A percentile compares a stretch with the other conserved stretches of the same genome.
phyloP scores from a whole-genome alignment of 225 moss, liverwort and hornwort species.

The Polytrichum commune region DNA sequence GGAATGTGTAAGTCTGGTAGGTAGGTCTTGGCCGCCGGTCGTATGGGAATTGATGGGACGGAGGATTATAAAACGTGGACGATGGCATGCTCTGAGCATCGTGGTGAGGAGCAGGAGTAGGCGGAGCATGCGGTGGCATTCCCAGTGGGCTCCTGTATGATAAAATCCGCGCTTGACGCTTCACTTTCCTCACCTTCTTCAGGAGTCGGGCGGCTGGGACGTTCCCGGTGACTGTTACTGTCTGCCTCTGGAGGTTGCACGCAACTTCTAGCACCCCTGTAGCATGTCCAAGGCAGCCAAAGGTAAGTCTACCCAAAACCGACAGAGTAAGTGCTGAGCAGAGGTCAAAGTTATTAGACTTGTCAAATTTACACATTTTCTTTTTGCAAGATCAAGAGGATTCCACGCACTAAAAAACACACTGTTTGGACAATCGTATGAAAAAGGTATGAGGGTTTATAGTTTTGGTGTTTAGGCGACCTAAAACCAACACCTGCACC shows the following conservation, averaged over 20 bases:
- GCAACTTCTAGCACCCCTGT: constrained; percentile 47
- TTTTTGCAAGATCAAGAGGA: no score
- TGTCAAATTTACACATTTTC: no score
- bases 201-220: constrained; percentile 39
- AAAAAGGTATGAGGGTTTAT: no score
- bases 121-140: neutral
- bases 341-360: no score
- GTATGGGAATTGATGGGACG: neutral
- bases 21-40: neutral
- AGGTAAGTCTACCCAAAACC: neutral
- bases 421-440: no score
- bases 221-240: constrained; percentile 45
- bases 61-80: neutral
- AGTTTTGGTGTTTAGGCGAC: no score
- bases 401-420: no score
- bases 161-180: constrained; percentile 34
- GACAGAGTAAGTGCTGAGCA: no score
- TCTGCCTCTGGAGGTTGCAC: constrained; percentile 41
- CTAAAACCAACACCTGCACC: no score
- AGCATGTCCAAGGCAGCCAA: neutral
- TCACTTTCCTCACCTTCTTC: constrained; percentile 51
- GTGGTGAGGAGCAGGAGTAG: neutral
- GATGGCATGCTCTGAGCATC: neutral
- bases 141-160: constrained; percentile 33
- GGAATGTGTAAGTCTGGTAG: constrained; percentile 8